phyloP scores from a whole-genome alignment of 169 alveolate genomes.

The Ichthyophthirius multifiliis region DNA sequence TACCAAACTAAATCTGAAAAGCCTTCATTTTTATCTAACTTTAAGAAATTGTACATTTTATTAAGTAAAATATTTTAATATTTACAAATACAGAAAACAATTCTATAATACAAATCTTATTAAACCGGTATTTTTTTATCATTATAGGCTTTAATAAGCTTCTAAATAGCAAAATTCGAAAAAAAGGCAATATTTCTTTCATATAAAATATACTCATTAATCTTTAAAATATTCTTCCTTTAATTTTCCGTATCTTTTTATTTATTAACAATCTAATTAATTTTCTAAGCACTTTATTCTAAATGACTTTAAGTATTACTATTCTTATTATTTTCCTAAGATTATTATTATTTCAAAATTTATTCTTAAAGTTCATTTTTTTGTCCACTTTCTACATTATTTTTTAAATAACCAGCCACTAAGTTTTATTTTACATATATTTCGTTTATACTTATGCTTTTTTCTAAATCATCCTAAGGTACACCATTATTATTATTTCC shows the following conservation, averaged over 20 bases:
- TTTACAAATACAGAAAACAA: constrained; percentile 35
- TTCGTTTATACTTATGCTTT: constrained; percentile 15
- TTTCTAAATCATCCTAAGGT: constrained; percentile 25
- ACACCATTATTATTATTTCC: no score
- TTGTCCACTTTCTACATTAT: constrained; percentile 9
- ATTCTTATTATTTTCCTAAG: no score
- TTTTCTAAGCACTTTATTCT: neutral
- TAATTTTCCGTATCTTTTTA: constrained; percentile 35
- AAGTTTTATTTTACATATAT: constrained; percentile 32
- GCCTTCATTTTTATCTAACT: constrained; percentile 16
- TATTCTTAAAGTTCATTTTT: no score
- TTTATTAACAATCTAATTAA: constrained; percentile 13
- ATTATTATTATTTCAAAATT: no score
- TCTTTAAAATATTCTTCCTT: constrained; percentile 35
- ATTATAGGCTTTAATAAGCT: constrained; percentile 1
- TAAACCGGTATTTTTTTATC: neutral
- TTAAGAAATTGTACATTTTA: constrained; percentile 18
- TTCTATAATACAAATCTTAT: constrained; percentile 24
- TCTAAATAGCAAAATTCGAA: constrained; percentile 27
- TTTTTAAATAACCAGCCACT: constrained; percentile 36
- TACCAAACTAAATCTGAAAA: constrained; percentile 36
- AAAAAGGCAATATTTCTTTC: constrained; percentile 48
- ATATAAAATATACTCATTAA: constrained; percentile 23
- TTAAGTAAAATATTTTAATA: constrained; percentile 23
- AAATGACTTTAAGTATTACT: neutral